Evolutionary conservation across 2,329 filamentous ascomycete genomes (phyloP).

Genomic region (Stemphylium lycopersici): DNA sequence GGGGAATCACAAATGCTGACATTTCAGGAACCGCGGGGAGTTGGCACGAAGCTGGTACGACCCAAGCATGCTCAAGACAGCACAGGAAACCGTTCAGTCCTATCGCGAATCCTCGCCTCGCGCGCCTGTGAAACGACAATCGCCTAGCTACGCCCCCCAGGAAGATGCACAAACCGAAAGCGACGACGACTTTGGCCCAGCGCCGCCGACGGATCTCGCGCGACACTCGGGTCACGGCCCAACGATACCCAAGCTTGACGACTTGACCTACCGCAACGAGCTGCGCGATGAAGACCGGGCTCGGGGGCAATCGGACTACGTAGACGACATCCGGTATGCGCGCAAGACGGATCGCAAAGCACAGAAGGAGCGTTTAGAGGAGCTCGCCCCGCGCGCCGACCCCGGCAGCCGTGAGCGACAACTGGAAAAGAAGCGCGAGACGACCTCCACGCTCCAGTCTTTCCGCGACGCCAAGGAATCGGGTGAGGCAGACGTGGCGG

Average conservation of each 20-base stretch:
- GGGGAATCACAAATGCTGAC: conserved; percentile 49
- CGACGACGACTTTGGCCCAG: conserved; percentile 60
- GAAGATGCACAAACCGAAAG: conserved; percentile 23
- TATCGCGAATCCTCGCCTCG: conserved; percentile 23
- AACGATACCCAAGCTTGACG: conserved; percentile 72
- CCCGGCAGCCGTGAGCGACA: conserved; percentile 80
- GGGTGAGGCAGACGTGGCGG: conserved; percentile 68
- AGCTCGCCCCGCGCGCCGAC: conserved; percentile 81
- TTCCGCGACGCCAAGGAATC: conserved; percentile 72
- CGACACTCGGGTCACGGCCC: conserved; percentile 54
- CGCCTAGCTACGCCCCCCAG: conserved; percentile 23
- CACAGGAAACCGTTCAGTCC: conserved; percentile 46
- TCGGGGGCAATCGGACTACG: conserved; percentile 54
- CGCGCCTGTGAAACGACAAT: conserved; percentile 23
- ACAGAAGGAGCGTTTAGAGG: conserved; percentile 77
- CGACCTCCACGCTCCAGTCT: conserved; percentile 72
- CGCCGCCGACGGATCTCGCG: conserved; percentile 52
- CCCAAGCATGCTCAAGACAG: conserved; percentile 69
- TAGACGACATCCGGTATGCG: conserved; percentile 63
- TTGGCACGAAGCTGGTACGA: conserved; percentile 94
- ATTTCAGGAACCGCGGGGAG: conserved; percentile 77
- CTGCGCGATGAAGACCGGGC: conserved; percentile 61
- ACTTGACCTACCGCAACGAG: conserved; percentile 70
- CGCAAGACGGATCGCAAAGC: conserved; percentile 68
- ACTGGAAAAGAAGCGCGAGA: conserved; percentile 81